Base-by-base conservation (phyloP, 1,139 yeast species). In the Tardiomyces blankii region DNA sequence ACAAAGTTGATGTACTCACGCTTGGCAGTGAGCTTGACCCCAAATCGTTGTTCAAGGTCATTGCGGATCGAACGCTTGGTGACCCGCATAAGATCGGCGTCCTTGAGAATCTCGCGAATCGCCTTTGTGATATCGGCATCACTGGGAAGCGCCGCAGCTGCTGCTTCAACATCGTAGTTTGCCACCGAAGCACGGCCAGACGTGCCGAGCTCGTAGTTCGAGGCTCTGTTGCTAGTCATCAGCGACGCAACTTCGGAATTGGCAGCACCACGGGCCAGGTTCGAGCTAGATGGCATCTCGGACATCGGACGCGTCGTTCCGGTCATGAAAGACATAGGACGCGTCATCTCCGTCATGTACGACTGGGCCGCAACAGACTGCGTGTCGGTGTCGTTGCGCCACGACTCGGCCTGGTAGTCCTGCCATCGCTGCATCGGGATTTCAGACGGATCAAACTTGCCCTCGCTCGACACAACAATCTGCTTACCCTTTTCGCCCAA, bases 401-500 rank as follows among this genome's bases (percentile, higher is more conserved):
- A 62, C 12, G 55, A 56, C 44, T 63, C 66, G 12, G 63, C 59
- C 47, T 67, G 69, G 49, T 66, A 65, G 43, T 68, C 72, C 28
- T 57, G 59, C 72, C 72, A 68, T 43, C 60, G 51, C 51, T 63
- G 64, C 47, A 61, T 48, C 7, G 72, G 70, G 30, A 68, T 68
- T 40, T 63, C 67, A 2, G 61, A 50, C 2, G 70, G 69, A 46
- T 68, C 72, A 50, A 63, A 68, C 46, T 58, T 60, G 39, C 69
- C 72, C 48, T 67, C 72, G 18, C 57, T 60, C n/a, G 62, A 54
- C 14, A 62, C 54, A 12, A 67, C 53, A 27, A 67, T 54, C 52
- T 63, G 57, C 46, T 65, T 63, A 40, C 71, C 70, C 52, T 66
- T 66, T 46, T 67, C 72, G 14, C 70, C 72, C 33, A 61, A 54